Evolutionary conservation across 345 rosid genomes (phyloP).

Genomic region (Sisymbrium irio): DNA sequence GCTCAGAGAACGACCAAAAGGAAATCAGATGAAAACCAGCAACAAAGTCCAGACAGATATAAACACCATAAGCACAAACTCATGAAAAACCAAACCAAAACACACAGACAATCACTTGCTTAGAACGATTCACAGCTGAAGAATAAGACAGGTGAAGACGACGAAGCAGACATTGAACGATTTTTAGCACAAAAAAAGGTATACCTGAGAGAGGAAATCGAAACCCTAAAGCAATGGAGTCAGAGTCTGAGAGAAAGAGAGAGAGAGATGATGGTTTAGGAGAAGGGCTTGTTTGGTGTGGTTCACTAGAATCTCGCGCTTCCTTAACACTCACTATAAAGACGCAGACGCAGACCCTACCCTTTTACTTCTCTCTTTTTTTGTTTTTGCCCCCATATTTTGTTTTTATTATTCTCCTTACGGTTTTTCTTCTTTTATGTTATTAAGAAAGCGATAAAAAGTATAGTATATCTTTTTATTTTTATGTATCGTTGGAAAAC

Average conservation of each 20-base stretch:
- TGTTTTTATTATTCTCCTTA: background rate
- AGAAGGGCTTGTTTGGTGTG: background rate
- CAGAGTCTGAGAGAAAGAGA: background rate
- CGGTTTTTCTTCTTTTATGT: background rate
- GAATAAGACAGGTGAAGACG: background rate
- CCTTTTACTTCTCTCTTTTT: too few species aligned
- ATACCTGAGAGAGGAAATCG: background rate
- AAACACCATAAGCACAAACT: too few species aligned
- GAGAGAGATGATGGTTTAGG: too few species aligned
- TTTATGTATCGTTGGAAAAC: background rate
- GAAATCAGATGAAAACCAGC: too few species aligned
- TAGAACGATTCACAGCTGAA: background rate
- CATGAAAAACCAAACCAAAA: too few species aligned
- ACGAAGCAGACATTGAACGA: background rate
- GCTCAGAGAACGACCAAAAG: background rate
- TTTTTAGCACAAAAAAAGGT: background rate
- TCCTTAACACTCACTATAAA: background rate
- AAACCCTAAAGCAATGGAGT: background rate
- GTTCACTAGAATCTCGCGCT: constrained; percentile 3
- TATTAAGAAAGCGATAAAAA: background rate
- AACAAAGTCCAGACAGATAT: too few species aligned
- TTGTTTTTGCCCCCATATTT: too few species aligned
- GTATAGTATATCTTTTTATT: background rate
- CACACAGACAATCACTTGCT: background rate
- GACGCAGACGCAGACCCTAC: background rate